Conservation (phyloP, 2,329 filamentous ascomycete species). For the Phialophora tarda region DNA sequence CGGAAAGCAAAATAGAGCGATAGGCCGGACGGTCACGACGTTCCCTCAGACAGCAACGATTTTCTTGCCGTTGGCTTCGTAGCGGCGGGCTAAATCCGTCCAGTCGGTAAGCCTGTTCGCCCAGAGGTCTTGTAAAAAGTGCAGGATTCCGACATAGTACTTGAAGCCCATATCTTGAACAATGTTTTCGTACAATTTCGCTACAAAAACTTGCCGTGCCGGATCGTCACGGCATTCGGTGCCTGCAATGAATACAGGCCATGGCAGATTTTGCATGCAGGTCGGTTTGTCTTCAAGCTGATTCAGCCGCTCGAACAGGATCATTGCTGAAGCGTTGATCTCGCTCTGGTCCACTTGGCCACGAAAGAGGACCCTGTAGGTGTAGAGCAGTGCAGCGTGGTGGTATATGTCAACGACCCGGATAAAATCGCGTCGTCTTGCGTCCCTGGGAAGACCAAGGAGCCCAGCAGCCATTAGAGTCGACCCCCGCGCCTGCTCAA, state of each 20-base stretch:
- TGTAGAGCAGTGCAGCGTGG: slow-evolving; percentile 41
- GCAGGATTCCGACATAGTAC: slow-evolving; percentile 32
- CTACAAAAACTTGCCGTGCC: slow-evolving; percentile 27
- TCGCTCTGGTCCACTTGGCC: slow-evolving; percentile 20
- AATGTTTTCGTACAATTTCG: slow-evolving; percentile 29
- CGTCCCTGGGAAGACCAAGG: slow-evolving; percentile 24
- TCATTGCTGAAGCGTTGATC: slow-evolving; percentile 23
- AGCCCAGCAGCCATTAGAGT: slow-evolving; percentile 33
- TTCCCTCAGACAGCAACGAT: slow-evolving; percentile 32
- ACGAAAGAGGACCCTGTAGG: slow-evolving; percentile 36
- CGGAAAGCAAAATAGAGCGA: not conserved
- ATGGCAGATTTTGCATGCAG: slow-evolving; percentile 42
- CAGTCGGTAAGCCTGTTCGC: slow-evolving; percentile 20
- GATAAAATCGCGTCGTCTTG: slow-evolving; percentile 38
- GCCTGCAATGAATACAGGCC: slow-evolving; percentile 42
- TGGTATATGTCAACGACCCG: slow-evolving; percentile 42
- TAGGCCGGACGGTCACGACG: not conserved
- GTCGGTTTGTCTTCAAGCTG: slow-evolving; percentile 32
- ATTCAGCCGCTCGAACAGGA: slow-evolving; percentile 31
- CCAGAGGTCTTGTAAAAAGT: slow-evolving; percentile 35
- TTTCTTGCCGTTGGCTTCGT: slow-evolving; percentile 26
- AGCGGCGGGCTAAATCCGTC: slow-evolving; percentile 28
- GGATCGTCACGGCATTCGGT: slow-evolving; percentile 37
- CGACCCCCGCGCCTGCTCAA: slow-evolving; percentile 33
- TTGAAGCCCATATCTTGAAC: slow-evolving; percentile 33